Percentiles rank a stretch among this genome's conserved stretches.
These are phyloP conservation scores for Colletotrichum orchidophilum DNA, from an alignment of 2,329 filamentous ascomycete genomes.

Conservation along the genomic window DNA sequence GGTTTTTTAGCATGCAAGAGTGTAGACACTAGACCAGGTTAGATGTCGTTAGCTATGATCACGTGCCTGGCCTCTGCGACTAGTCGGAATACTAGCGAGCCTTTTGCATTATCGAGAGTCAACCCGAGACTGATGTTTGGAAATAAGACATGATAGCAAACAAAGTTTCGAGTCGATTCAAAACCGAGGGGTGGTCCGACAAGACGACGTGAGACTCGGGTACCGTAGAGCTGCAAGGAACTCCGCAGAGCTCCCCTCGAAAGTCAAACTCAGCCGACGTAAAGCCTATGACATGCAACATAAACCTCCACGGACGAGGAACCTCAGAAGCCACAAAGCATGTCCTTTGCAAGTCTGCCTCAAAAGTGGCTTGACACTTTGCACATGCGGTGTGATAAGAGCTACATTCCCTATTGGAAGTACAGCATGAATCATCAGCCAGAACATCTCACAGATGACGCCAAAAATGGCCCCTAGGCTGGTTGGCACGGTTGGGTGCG, in stretches of 20 bases:
- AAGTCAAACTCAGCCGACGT: neutral
- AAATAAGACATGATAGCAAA: neutral
- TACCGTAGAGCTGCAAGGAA: neutral
- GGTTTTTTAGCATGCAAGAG: neutral
- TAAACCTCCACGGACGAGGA: neutral
- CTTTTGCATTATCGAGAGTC: neutral
- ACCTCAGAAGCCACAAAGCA: constrained; percentile 2
- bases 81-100: neutral
- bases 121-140: neutral
- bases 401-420: constrained; percentile 10
- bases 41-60: neutral
- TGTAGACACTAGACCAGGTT: neutral
- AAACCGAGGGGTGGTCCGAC: neutral
- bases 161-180: neutral
- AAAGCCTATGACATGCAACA: neutral
- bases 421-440: neutral
- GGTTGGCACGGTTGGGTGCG: constrained; percentile 9
- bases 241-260: neutral
- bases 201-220: neutral
- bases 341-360: neutral
- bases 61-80: neutral
- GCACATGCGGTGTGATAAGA: constrained; percentile 8
- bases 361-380: constrained; percentile 2
- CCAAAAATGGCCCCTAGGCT: constrained; percentile 4
- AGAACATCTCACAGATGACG: constrained; percentile 8